These are phyloP conservation scores for Erysimum cheiri DNA, from an alignment of 441 rosid genomes.

Conservation along the genomic window DNA sequence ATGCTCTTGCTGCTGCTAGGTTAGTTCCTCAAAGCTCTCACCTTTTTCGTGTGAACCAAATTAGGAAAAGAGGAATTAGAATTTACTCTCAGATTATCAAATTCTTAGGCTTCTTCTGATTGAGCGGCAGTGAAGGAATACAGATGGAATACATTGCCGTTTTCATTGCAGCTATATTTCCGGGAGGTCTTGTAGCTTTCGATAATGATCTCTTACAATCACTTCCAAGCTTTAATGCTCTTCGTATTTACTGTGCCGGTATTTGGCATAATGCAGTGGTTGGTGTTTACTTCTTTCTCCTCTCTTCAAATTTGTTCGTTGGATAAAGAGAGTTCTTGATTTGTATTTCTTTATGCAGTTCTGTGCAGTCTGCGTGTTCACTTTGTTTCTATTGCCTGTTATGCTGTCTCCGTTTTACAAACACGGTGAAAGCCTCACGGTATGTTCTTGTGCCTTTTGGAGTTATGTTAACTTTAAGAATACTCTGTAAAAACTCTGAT, in stretches of 20 bases:
- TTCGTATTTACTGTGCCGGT: slow-evolving; percentile 88
- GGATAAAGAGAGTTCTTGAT: background rate
- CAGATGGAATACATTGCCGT: slow-evolving; percentile 79
- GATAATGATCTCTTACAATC: slow-evolving; percentile 62
- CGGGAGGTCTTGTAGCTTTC: slow-evolving; percentile 93
- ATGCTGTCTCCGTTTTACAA: slow-evolving; percentile 67
- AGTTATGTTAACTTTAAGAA: background rate
- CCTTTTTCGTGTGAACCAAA: background rate
- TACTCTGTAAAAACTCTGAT: slow-evolving; percentile 11
- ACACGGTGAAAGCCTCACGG: slow-evolving; percentile 66
- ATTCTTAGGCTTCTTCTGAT: slow-evolving; percentile 50
- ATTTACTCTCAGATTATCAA: slow-evolving; percentile 46
- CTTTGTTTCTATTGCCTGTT: slow-evolving; percentile 62
- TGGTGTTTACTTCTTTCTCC: slow-evolving; percentile 20
- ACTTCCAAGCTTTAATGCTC: slow-evolving; percentile 59
- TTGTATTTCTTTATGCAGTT: slow-evolving; percentile 48
- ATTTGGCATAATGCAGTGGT: slow-evolving; percentile 97
- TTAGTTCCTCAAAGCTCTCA: slow-evolving; percentile 30
- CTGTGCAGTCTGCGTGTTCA: slow-evolving; percentile 68
- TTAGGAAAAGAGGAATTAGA: background rate
- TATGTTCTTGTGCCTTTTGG: slow-evolving; percentile 33
- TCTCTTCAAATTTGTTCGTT: background rate
- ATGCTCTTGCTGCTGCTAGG: slow-evolving; percentile 78
- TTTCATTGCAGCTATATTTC: slow-evolving; percentile 77
- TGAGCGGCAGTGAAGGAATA: slow-evolving; percentile 83